Conservation (phyloP, 2,329 filamentous ascomycete genomes). For the Hymenoscyphus albidus region DNA sequence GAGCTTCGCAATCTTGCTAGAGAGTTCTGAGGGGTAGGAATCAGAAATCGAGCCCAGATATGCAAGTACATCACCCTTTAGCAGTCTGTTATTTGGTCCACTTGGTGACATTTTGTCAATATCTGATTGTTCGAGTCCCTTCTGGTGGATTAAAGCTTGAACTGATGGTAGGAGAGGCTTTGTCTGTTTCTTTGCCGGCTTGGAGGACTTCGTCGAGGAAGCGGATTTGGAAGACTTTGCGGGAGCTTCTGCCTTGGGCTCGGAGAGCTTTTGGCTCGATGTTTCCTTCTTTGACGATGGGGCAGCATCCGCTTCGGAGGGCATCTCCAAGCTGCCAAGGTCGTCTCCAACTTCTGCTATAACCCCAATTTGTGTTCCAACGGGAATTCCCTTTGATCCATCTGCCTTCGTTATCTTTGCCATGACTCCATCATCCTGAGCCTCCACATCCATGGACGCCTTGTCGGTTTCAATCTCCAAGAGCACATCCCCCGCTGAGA, state of each 20-base stretch:
- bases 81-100: constrained; percentile 79
- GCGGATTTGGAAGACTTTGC: constrained; percentile 17
- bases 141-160: constrained; percentile 71
- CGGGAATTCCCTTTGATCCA: constrained; percentile 71
- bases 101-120: constrained; percentile 79
- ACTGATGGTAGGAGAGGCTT: constrained; percentile 82
- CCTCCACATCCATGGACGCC: constrained; percentile 92
- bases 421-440: constrained; percentile 81
- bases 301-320: constrained; percentile 55
- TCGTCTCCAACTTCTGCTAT: constrained; percentile 80
- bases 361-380: constrained; percentile 78
- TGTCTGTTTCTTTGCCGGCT: constrained; percentile 58
- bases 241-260: constrained; percentile 23
- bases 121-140: constrained; percentile 71
- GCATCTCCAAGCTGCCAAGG: constrained; percentile 68
- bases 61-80: constrained; percentile 94
- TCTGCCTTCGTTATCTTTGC: constrained; percentile 76
- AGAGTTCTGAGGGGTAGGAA: constrained; percentile 67
- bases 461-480: constrained; percentile 94
- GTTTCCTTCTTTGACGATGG: constrained; percentile 29
- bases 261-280: constrained; percentile 27
- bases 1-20: constrained; percentile 68
- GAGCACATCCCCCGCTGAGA: constrained; percentile 77
- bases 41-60: constrained; percentile 76
- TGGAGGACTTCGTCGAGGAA: constrained; percentile 38